These are phyloP conservation scores for Debaryomyces robertsiae DNA, from an alignment of 1,139 yeast genomes.

Conservation along the genomic window DNA sequence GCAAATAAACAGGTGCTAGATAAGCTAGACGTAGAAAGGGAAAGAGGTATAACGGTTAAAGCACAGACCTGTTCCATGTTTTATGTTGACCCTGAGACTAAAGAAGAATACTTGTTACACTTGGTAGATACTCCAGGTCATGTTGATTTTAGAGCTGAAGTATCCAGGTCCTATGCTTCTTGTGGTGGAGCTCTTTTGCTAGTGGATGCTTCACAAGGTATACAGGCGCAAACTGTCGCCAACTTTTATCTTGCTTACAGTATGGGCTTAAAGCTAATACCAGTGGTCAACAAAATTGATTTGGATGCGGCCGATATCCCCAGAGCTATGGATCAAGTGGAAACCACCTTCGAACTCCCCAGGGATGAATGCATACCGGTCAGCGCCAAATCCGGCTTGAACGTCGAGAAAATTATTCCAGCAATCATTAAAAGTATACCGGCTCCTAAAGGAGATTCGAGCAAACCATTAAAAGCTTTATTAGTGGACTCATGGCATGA, in stretches of 20 bases:
- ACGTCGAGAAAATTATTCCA: slow-evolving; percentile 76
- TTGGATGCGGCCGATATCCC: slow-evolving; percentile 86
- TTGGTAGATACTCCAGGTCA: slow-evolving; percentile 98
- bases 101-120: slow-evolving; percentile 76
- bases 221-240: slow-evolving; percentile 97
- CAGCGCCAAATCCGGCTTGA: slow-evolving; percentile 88
- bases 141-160: slow-evolving; percentile 94
- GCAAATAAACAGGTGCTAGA: slow-evolving; percentile 87
- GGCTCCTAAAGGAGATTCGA: slow-evolving; percentile 57
- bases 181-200: slow-evolving; percentile 92
- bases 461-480: slow-evolving; percentile 69
- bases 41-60: slow-evolving; percentile 93
- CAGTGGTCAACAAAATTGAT: slow-evolving; percentile 91
- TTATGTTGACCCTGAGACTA: slow-evolving; percentile 60
- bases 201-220: slow-evolving; percentile 95
- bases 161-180: slow-evolving; percentile 89
- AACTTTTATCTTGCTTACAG: slow-evolving; percentile 89
- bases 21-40: slow-evolving; percentile 89
- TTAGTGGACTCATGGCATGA: slow-evolving; percentile 98
- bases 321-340: slow-evolving; percentile 79
- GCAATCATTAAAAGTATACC: slow-evolving; percentile 79
- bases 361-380: slow-evolving; percentile 78
- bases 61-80: slow-evolving; percentile 97
- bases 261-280: slow-evolving; percentile 77
- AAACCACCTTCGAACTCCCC: slow-evolving; percentile 77